Evolutionary conservation across 345 rosid genomes (phyloP).

Genomic region (Eucalyptus virginea): DNA sequence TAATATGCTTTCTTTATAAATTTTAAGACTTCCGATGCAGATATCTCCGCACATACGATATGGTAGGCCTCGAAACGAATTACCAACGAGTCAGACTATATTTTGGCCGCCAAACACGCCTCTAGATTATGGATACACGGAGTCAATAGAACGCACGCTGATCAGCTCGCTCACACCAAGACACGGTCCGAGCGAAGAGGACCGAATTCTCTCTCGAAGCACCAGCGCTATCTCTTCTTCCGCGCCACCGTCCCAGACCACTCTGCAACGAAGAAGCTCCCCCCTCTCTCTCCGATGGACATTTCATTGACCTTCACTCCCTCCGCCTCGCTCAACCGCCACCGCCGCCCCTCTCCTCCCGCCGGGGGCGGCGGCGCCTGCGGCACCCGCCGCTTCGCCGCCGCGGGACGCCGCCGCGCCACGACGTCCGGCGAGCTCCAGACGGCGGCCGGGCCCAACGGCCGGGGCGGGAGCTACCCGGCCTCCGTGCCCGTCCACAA

Average conservation of each 20-base stretch:
- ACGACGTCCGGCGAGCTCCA: background rate
- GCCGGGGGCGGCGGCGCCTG: background rate
- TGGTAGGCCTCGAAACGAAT: too few species aligned
- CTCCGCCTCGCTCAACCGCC: background rate
- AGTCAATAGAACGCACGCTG: background rate
- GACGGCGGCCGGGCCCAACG: background rate
- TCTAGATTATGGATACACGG: too few species aligned
- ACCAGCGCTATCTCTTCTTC: background rate
- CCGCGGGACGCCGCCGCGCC: background rate
- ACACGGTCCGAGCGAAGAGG: background rate
- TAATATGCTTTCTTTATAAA: too few species aligned
- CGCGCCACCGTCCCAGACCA: background rate
- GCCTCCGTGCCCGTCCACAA: conserved; percentile 53
- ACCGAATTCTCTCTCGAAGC: background rate
- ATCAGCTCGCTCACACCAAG: background rate
- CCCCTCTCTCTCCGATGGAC: background rate
- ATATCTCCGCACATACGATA: too few species aligned
- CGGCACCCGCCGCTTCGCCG: background rate
- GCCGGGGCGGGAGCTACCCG: background rate
- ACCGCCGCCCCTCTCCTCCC: background rate
- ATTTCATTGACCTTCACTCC: background rate
- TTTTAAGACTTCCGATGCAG: too few species aligned
- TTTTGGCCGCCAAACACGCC: too few species aligned
- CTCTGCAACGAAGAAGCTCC: background rate
- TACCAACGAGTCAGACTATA: too few species aligned